phyloP scores from a whole-genome alignment of 202 grass and related monocot genomes.

The Setaria viridis region DNA sequence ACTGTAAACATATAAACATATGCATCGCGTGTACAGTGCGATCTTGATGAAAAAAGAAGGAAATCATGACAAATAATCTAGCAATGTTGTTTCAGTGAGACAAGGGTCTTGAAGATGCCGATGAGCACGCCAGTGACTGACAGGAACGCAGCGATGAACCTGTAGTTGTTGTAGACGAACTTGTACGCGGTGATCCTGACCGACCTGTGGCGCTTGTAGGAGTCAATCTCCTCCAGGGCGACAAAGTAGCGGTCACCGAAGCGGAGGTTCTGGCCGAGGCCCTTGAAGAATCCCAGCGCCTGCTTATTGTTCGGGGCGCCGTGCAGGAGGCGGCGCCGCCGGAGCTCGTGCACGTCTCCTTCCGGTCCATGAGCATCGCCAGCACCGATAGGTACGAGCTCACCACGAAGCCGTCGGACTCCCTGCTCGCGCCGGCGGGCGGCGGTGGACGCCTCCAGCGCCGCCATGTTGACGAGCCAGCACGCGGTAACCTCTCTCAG shows the following conservation, averaged over 20 bases:
- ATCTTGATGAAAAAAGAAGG: too few relatives aligned
- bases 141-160: neutral
- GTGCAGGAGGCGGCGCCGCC: neutral
- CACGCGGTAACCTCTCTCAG: neutral
- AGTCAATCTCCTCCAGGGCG: neutral
- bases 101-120: neutral
- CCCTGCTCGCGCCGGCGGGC: neutral
- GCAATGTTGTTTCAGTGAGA: too few relatives aligned
- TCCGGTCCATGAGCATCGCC: constrained; percentile 13
- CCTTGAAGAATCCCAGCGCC: neutral
- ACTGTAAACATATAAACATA: too few relatives aligned
- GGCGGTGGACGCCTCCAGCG: neutral
- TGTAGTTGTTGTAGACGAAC: neutral
- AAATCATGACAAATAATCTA: too few relatives aligned
- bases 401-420: neutral
- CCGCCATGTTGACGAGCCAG: constrained; percentile 31
- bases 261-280: neutral
- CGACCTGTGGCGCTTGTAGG: neutral
- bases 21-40: too few relatives aligned
- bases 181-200: too few relatives aligned
- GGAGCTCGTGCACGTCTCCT: constrained; percentile 9
- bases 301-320: neutral
- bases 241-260: neutral
- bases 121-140: neutral
- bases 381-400: neutral